Base-by-base conservation (phyloP, 148 eudicot genomes). In the Gaultheria prostrata region DNA sequence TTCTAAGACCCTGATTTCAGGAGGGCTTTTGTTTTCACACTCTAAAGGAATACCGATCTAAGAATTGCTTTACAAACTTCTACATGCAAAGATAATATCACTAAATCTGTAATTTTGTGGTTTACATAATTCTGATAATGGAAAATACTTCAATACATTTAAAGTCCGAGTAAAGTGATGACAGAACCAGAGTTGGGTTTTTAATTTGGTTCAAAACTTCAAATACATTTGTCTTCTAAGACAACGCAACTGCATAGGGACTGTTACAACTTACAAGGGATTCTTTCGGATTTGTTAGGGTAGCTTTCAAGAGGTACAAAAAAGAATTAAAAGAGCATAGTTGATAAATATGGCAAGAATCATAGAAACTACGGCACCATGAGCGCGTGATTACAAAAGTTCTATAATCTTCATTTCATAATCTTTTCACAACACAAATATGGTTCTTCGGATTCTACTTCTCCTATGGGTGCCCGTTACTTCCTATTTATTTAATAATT, bases 261-360 rank as follows among this genome's bases (percentile, higher is more conserved):
- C 26, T 73, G 46, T 73, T 39, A 14, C 50, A 73, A 73, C 18
- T 73, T 39, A 14, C 28, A 43, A 73, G 35, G 21, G 75, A 32
- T 71, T 73, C 50, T 73, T 73, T 73, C 14, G 43, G 9, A 73
- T 73, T 28, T 39, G 45, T 35, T 71, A 32, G 39, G 39, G 21
- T 73, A 35, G 50, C 77, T 73, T 20, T 39, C 26, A 73, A 73
- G 46, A 73, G 43, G 26, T 43, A 73, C 72, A 73, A 73, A 18
- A 35, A 35, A 0, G 26, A 35, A 15, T 35, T 35, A 20, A 61
- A n/a, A 35, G 18, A 32, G 2, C 10, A 6, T 71, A 32, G 76
- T 33, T 71, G 20, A 71, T 71, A 71, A 71, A 15, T 71, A 32
- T 6, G 17, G 48, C 8, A 14, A 71, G 76, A 32, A 69, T 69